Evolutionary conservation across 192 early-diverging fungal species (phyloP).

Genomic region (Coemansia sp.): DNA sequence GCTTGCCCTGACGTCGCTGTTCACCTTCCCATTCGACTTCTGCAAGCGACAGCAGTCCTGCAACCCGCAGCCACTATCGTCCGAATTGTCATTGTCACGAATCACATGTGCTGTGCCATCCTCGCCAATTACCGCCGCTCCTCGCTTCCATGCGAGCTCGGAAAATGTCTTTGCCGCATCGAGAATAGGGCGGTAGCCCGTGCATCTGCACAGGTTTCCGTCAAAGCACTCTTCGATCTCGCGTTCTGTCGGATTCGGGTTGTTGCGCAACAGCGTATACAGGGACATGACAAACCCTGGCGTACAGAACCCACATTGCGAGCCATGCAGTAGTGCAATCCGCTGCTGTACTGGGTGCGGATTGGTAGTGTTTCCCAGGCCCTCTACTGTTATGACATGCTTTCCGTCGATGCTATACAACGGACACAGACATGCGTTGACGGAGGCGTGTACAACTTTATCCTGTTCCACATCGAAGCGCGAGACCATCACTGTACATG

Average conservation of each 20-base stretch:
- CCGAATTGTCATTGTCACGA: conserved; percentile 16
- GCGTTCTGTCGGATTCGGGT: conserved; percentile 61
- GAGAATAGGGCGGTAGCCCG: conserved; percentile 84
- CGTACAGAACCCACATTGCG: conserved; percentile 91
- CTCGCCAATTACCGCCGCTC: conserved; percentile 5
- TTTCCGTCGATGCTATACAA: conserved; percentile 71
- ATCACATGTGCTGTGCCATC: conserved; percentile 18
- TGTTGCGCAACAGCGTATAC: conserved; percentile 75
- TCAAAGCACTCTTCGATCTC: conserved; percentile 86
- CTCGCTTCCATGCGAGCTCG: conserved; percentile 46
- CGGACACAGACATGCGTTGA: conserved; percentile 74
- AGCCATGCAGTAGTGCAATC: conserved; percentile 72
- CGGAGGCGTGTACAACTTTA: conserved; percentile 47
- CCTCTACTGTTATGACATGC: conserved; percentile 83
- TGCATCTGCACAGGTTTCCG: conserved; percentile 90
- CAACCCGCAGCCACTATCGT: conserved; percentile 44
- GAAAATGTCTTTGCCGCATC: conserved; percentile 76
- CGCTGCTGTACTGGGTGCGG: conserved; percentile 77
- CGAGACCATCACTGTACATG: conserved; percentile 80
- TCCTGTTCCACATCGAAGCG: conserved; percentile 51
- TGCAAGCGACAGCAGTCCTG: conserved; percentile 56
- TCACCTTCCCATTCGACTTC: background rate
- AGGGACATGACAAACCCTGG: conserved; percentile 89
- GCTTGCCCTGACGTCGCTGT: too few relatives aligned
- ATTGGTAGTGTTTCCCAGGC: conserved; percentile 64